Base-by-base conservation (phyloP, 2,329 filamentous ascomycete species). In the Xylaria hypoxylon region DNA sequence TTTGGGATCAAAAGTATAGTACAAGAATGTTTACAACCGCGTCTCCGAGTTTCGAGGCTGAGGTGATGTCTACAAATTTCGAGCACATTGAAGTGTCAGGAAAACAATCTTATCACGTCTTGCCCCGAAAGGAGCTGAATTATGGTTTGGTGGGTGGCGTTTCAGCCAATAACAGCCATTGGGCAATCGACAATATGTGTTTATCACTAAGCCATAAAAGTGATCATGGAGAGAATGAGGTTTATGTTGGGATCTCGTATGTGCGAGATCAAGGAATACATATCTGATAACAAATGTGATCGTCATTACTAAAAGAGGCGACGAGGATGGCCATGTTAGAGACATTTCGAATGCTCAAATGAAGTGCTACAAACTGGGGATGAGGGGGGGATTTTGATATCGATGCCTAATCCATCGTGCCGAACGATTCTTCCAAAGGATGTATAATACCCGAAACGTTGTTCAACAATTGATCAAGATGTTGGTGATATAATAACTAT, bases 1-100 rank as follows among this genome's bases (percentile, higher is more conserved):
- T 68, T 40, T 68, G 66, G 66, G 35, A 59, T 13, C 55, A 31
- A 35, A 58, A 63, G 19, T 68, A 66, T 22, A 63, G 66, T 2
- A 56, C 59, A 4, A 10, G 6, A 13, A 68, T 59, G 59, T 63
- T 63, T 26, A 68, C 59, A 2, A 28, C 31, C 1, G 42, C 11
- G 13, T 6, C 24, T 1, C 8, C n/a, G 24, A 28, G 11, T 28
- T 4, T 1, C 5, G 19, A 52, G 3, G 11, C 19, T 13, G n/a
- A 38, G n/a, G 11, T 4, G 1, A 31, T 17, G 10, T 17, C 53
- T 17, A 31, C 53, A 10, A 53, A 48, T 2, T 42, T 48, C 5
- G 28, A 58, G 26, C 13, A 57, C 4, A 10, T 45, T 5, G 22
- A 52, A 22, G 45, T 31, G 10, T 7, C n/a, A 4, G 51, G 15